phyloP scores from a whole-genome alignment of 73 alveolate species.

The Loxodes magnus region DNA sequence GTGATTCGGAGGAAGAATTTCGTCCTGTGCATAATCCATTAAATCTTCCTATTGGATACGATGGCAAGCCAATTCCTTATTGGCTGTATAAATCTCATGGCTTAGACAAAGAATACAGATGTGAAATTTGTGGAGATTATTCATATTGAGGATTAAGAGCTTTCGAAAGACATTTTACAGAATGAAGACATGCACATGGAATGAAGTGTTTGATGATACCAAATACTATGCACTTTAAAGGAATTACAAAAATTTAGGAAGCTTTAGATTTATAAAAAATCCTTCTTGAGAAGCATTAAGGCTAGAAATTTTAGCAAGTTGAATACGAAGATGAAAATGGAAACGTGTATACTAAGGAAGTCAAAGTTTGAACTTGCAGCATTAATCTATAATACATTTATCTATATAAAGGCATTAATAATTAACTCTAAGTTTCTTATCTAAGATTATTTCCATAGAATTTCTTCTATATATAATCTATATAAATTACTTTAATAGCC shows the following conservation, averaged over 20 bases:
- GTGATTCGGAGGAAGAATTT: conserved; percentile 63
- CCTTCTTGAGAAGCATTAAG: conserved; percentile 83
- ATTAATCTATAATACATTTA: no score
- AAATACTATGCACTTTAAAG: conserved; percentile 98
- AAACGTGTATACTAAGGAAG: conserved; percentile 68
- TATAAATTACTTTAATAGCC: no score
- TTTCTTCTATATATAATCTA: no score
- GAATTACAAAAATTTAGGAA: conserved; percentile 92
- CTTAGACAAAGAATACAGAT: conserved; percentile 90
- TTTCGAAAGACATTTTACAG: conserved; percentile 96
- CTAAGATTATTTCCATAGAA: no score
- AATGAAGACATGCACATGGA: conserved; percentile 99
- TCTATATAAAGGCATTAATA: no score
- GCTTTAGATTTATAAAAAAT: conserved; percentile 96
- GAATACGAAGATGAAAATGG: conserved; percentile 95
- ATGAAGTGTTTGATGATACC: conserved; percentile 99
- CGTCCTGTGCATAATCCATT: conserved; percentile 84
- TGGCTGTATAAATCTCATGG: conserved; percentile 99
- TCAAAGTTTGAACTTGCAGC: no score
- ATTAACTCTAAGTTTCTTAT: no score
- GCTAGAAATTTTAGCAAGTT: conserved; percentile 89
- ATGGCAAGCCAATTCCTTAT: conserved; percentile 99
- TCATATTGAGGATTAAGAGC: conserved; percentile 98
- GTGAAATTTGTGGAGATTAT: conserved; percentile 99
- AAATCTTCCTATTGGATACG: conserved; percentile 99